Evolutionary conservation across 257 asterid genomes (phyloP).

Genomic region (Solanum neorickii): DNA sequence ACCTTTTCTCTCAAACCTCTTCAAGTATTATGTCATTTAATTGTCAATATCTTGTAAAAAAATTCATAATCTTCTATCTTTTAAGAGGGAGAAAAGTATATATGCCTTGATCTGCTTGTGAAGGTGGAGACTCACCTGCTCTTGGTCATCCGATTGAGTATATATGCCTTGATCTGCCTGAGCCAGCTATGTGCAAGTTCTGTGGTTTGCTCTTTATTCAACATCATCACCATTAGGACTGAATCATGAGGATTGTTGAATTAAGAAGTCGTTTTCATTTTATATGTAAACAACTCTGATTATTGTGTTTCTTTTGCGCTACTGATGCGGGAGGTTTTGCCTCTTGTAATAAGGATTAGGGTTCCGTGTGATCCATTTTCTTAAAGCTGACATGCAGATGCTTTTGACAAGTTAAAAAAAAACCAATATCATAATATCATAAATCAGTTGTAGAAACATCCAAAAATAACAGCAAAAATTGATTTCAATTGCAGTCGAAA

Average conservation of each 20-base stretch:
- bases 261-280: not conserved
- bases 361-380: not conserved
- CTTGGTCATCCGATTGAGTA: conserved; percentile 92
- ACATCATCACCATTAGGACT: conserved; percentile 53
- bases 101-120: too few species aligned
- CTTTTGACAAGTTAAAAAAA: not conserved
- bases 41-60: too few species aligned
- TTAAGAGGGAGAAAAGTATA: too few species aligned
- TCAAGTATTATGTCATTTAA: too few species aligned
- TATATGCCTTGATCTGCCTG: conserved; percentile 78
- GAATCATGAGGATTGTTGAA: not conserved
- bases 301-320: not conserved
- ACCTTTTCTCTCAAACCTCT: too few species aligned
- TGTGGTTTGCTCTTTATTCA: conserved; percentile 75
- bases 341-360: not conserved
- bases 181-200: conserved; percentile 84
- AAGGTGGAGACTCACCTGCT: conserved; percentile 43
- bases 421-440: too few species aligned
- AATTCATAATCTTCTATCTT: too few species aligned
- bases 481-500: too few species aligned
- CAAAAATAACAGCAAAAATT: too few species aligned
- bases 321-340: not conserved
- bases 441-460: too few species aligned
- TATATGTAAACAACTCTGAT: not conserved
- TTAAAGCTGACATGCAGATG: not conserved